Evolutionary conservation across 2,329 filamentous ascomycete genomes (phyloP), one percentile per base, ranked within the genome.

Genomic region (Hypoxylon rubiginosum): DNA sequence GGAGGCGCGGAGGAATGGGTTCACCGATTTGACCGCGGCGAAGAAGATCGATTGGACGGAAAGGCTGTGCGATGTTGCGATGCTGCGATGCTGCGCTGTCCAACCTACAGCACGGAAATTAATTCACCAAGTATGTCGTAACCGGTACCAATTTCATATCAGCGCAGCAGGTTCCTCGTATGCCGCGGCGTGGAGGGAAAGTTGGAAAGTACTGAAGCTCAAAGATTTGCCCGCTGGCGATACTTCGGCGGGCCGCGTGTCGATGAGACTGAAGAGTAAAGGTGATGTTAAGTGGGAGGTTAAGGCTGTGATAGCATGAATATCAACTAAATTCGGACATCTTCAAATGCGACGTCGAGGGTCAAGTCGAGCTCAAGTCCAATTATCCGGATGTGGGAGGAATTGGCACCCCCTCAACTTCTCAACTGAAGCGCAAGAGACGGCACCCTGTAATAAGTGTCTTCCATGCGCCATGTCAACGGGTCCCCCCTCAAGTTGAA

Each of bases 371-470:
- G 39, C n/a, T 21, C 58, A 45, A 57, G 58, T 46, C 51, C 51
- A 70, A 70, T 70, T 70, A 68, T 70, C 65, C 67, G 67, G 65
- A 60, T 58, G 50, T 59, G 62, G 64, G 62, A 66, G 56, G 48
- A 61, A 58, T 58, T 60, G 48, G 58, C 26, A 51, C 59, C 65
- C 65, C 67, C 62, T 66, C 59, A 43, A 43, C 39, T 43, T 43
- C n/a, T 17, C 17, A 62, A 46, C 60, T 66, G 63, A 67, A 58
- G 64, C 53, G 57, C 54, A 56, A 48, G 53, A 26, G 48, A 54
- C 48, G 28, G 10, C 45, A 43, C 60, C 64, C 46, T 59, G 60
- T 55, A 63, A 64, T 65, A 64, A 51, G 53, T 50, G 48, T 51
- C 17, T 21, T 8, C 15, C 24, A 19, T 24, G 34, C 8, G 8